Evolutionary conservation across 768 basidiomycete genomes (phyloP).

Genomic region (Pholiota conissans): DNA sequence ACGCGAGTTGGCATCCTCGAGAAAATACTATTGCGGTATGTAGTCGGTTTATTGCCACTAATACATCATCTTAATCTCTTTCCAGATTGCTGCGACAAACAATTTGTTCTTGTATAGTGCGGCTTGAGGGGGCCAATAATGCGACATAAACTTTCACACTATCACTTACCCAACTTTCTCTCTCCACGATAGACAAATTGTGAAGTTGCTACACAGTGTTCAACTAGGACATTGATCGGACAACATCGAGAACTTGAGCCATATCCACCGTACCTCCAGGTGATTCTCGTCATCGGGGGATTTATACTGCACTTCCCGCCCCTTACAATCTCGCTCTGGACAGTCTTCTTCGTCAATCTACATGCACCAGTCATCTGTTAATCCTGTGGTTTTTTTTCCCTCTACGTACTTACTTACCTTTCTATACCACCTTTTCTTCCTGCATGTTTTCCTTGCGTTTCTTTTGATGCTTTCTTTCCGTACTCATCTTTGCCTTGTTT

Average conservation of each 20-base stretch:
- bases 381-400: constrained; percentile 13
- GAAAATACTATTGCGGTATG: constrained; percentile 97
- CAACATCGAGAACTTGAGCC: constrained; percentile 9
- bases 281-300: background rate
- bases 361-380: constrained; percentile 20
- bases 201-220: constrained; percentile 17
- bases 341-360: constrained; percentile 22
- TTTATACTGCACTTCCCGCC: constrained; percentile 10
- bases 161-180: constrained; percentile 16
- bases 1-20: constrained; percentile 95
- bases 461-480: background rate
- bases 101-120: constrained; percentile 89
- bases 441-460: background rate
- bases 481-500: background rate
- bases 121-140: constrained; percentile 38
- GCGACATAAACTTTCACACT: constrained; percentile 11
- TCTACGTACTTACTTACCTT: constrained; percentile 22
- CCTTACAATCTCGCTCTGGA: constrained; percentile 21
- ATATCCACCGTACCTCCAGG: constrained; percentile 6
- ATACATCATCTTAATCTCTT: background rate
- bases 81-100: constrained; percentile 94
- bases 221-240: constrained; percentile 17
- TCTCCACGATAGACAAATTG: constrained; percentile 22
- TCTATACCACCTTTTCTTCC: constrained; percentile 14
- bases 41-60: constrained; percentile 13